These are phyloP conservation scores for Pseudogymnoascus sp. DNA, from an alignment of 2,329 filamentous ascomycete species.

Conservation along the genomic window DNA sequence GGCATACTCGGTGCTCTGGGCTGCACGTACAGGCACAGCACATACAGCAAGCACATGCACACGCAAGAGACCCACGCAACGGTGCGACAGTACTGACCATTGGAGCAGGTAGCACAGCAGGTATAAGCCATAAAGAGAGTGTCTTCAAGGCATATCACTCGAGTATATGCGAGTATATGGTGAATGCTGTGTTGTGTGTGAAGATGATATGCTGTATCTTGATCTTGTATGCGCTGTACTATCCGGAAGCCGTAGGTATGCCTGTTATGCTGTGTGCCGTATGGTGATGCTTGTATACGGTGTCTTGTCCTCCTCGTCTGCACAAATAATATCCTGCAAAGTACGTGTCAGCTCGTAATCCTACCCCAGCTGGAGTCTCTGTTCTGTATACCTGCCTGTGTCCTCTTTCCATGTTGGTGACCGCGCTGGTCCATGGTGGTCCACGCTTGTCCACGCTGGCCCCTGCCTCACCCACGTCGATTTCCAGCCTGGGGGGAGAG, in stretches of 20 bases:
- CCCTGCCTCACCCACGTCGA: background rate
- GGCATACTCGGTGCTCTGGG: background rate
- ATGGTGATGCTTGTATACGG: background rate
- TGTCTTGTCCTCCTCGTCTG: background rate
- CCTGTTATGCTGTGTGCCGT: background rate
- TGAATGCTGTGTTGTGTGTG: too few relatives aligned
- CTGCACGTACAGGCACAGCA: slow-evolving; percentile 1
- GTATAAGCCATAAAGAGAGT: background rate
- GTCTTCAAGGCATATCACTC: background rate
- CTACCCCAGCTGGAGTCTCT: background rate
- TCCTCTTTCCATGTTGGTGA: background rate
- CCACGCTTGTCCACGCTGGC: too few relatives aligned
- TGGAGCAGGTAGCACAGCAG: background rate
- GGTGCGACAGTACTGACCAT: background rate
- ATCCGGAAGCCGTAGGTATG: background rate
- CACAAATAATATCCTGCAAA: background rate
- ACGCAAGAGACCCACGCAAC: slow-evolving; percentile 3
- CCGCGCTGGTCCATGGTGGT: background rate
- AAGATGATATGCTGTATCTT: background rate
- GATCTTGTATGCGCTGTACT: background rate
- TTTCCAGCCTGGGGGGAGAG: background rate
- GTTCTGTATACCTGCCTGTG: background rate
- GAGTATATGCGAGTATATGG: too few relatives aligned
- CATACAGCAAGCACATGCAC: background rate
- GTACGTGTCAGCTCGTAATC: background rate